Evolutionary conservation across 1,139 yeast species (phyloP).

Genomic region (Pichia cactophila): DNA sequence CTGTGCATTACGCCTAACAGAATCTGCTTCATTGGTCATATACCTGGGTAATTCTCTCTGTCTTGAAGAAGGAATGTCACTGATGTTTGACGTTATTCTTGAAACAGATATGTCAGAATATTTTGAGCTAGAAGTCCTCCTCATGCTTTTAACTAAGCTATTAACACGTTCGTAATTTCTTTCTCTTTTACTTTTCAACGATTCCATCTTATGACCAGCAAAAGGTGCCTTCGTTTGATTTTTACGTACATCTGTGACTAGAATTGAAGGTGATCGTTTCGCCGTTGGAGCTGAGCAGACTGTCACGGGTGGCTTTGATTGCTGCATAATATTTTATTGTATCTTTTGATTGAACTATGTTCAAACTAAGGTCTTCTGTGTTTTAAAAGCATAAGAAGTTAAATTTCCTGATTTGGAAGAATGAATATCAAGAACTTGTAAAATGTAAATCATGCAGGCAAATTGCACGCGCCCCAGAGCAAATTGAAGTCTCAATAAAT

Average conservation of each 20-base stretch:
- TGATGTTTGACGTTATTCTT: slow-evolving; percentile 60
- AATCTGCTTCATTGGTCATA: slow-evolving; percentile 9
- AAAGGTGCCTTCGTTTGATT: slow-evolving; percentile 65
- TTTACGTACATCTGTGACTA: slow-evolving; percentile 81
- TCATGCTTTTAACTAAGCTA: slow-evolving; percentile 12
- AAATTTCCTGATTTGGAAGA: neutral
- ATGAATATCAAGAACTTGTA: too few relatives aligned
- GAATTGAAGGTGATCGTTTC: slow-evolving; percentile 86
- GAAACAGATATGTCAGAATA: slow-evolving; percentile 70
- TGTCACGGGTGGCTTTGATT: neutral
- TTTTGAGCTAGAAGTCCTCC: slow-evolving; percentile 28
- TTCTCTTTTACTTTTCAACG: slow-evolving; percentile 14
- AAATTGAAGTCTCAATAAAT: too few relatives aligned
- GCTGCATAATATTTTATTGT: neutral
- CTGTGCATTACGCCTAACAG: slow-evolving; percentile 16
- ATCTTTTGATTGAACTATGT: neutral
- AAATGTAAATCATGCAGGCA: too few relatives aligned
- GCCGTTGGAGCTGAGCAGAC: slow-evolving; percentile 42
- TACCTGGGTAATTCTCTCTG: slow-evolving; percentile 38
- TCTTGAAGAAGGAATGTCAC: slow-evolving; percentile 82
- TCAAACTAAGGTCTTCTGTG: neutral
- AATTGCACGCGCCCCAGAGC: too few relatives aligned
- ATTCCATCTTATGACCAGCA: slow-evolving; percentile 49
- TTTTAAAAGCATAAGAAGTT: neutral
- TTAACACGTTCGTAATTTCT: slow-evolving; percentile 11